These are phyloP conservation scores for Ogataea nitratoaversa DNA, from an alignment of 805 yeast species.

Conservation along the genomic window DNA sequence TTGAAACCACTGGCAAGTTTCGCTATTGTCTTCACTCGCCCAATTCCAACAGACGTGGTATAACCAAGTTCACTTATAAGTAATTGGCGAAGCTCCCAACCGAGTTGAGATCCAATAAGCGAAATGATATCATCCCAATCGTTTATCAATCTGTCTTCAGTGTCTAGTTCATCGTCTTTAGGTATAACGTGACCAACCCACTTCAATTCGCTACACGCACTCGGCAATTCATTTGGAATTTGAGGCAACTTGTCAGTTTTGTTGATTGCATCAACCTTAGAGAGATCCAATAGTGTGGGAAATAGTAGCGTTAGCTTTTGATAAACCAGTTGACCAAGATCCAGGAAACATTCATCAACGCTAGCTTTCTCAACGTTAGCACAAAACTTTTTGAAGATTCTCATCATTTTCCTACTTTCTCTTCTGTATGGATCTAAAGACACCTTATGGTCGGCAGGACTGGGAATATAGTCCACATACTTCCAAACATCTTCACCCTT, in stretches of 20 bases:
- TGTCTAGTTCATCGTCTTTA: constrained; percentile 17
- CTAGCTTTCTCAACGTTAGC: constrained; percentile 86
- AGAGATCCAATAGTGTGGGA: constrained; percentile 48
- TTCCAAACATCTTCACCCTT: constrained; percentile 85
- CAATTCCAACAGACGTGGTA: constrained; percentile 88
- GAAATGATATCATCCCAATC: constrained; percentile 85
- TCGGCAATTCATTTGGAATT: constrained; percentile 37
- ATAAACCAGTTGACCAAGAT: constrained; percentile 66
- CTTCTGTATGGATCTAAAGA: constrained; percentile 87
- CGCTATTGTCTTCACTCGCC: constrained; percentile 70
- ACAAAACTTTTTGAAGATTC: constrained; percentile 57
- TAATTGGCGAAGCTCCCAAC: constrained; percentile 47
- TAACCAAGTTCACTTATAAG: constrained; percentile 60
- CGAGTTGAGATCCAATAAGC: constrained; percentile 60
- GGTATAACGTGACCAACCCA: constrained; percentile 29
- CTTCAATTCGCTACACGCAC: constrained; percentile 15
- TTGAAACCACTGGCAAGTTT: constrained; percentile 81
- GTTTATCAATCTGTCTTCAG: constrained; percentile 13
- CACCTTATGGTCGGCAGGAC: constrained; percentile 69
- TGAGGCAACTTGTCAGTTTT: no score
- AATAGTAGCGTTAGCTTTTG: constrained; percentile 36
- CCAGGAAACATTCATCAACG: constrained; percentile 89
- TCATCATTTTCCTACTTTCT: constrained; percentile 75
- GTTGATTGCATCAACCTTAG: no score
- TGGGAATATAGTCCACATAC: constrained; percentile 57